A percentile compares a stretch with the other conserved stretches of the same genome.
Evolutionary conservation across 495 filamentous ascomycete genomes (phyloP).

Genomic region (Penicillium bialowiezense): DNA sequence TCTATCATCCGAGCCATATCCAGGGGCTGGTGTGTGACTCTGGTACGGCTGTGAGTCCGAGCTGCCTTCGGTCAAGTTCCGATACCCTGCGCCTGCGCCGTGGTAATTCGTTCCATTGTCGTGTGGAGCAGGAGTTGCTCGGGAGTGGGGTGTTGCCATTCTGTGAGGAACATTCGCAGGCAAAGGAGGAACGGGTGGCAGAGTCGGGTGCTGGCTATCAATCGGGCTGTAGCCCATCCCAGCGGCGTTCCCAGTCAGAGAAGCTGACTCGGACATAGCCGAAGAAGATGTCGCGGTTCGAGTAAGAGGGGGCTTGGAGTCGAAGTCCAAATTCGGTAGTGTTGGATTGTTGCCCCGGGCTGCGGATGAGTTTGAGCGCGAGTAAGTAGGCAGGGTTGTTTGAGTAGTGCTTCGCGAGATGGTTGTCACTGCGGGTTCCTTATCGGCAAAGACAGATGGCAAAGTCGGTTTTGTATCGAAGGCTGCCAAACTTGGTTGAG

Average conservation of each 20-base stretch:
- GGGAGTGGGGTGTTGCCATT: constrained; percentile 10
- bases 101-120: constrained; percentile 1
- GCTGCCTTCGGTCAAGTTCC: constrained; percentile 14
- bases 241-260: constrained; percentile 19
- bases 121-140: constrained; percentile 7
- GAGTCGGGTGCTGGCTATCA: constrained; percentile 12
- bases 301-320: constrained; percentile 18
- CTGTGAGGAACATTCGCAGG: constrained; percentile 11
- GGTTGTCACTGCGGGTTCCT: constrained; percentile 55
- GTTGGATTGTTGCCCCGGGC: constrained; percentile 13
- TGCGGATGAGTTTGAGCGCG: constrained; percentile 15
- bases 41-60: constrained; percentile 10
- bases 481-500: constrained; percentile 48
- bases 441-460: constrained; percentile 58
- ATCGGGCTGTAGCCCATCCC: constrained; percentile 25
- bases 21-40: constrained; percentile 11
- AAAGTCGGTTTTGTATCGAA: constrained; percentile 62
- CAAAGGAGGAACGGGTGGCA: constrained; percentile 24
- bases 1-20: constrained; percentile 9
- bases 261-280: constrained; percentile 22
- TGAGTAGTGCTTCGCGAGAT: constrained; percentile 65
- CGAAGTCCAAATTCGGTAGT: constrained; percentile 23
- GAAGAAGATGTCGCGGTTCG: constrained; percentile 26
- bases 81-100: constrained; percentile 8
- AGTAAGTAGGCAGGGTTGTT: constrained; percentile 56